These are phyloP conservation scores for Fusarium equiseti DNA, from an alignment of 2,329 filamentous ascomycete species.

Conservation along the genomic window DNA sequence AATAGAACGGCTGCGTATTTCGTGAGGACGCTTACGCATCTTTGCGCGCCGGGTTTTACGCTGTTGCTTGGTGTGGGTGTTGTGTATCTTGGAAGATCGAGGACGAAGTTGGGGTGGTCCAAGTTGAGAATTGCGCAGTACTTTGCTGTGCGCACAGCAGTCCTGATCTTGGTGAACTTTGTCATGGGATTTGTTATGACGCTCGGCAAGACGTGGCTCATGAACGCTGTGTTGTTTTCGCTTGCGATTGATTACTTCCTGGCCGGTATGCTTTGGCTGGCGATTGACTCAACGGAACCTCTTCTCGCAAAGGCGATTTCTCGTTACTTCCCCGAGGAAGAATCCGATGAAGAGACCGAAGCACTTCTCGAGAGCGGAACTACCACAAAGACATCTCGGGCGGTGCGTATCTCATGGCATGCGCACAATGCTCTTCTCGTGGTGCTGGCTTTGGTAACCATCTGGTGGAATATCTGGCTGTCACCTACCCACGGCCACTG, in stretches of 20 bases:
- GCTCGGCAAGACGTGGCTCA: constrained; percentile 54
- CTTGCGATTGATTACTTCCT: constrained; percentile 61
- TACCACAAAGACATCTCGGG: constrained; percentile 1
- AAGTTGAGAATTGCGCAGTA: constrained; percentile 52
- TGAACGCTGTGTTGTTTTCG: constrained; percentile 59
- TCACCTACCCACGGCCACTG: constrained; percentile 57
- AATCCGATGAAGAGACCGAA: constrained; percentile 46
- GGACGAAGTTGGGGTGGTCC: constrained; percentile 56
- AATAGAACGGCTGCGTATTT: constrained; percentile 54
- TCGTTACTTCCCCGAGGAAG: constrained; percentile 16
- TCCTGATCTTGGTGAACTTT: constrained; percentile 52
- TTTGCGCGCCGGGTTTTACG: constrained; percentile 60
- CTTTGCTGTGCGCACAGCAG: constrained; percentile 52
- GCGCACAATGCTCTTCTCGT: constrained; percentile 55
- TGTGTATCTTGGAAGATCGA: constrained; percentile 59
- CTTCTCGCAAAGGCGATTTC: constrained; percentile 47
- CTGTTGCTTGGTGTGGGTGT: constrained; percentile 61
- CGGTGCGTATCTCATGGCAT: constrained; percentile 54
- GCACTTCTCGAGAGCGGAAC: constrained; percentile 46
- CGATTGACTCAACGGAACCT: constrained; percentile 52
- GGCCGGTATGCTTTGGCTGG: constrained; percentile 57
- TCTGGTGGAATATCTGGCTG: constrained; percentile 62
- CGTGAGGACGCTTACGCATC: constrained; percentile 58
- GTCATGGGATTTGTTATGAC: constrained; percentile 51
- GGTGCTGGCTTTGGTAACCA: constrained; percentile 52